Evolutionary conservation across 768 basidiomycete species (phyloP).

Genomic region (Strobilomyces echinocephalus): DNA sequence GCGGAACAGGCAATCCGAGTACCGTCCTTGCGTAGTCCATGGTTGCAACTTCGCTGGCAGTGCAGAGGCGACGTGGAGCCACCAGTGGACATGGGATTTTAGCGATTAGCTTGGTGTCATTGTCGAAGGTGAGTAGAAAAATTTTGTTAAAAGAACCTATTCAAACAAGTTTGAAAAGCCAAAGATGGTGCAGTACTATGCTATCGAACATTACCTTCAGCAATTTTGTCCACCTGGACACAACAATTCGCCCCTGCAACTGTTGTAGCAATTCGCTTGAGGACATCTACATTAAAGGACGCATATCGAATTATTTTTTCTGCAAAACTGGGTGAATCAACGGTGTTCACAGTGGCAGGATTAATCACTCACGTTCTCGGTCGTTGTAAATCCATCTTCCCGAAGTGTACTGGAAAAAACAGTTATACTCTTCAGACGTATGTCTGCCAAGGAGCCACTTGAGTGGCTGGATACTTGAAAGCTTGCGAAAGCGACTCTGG

Average conservation of each 20-base stretch:
- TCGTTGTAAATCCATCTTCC: conserved; percentile 12
- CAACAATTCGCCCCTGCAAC: conserved; percentile 12
- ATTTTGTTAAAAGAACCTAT: conserved; percentile 12
- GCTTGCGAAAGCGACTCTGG: too few species aligned
- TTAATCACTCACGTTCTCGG: not conserved
- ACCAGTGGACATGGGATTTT: conserved; percentile 20
- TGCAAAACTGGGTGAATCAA: too few species aligned
- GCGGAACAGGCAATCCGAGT: conserved; percentile 28
- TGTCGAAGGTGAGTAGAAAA: conserved; percentile 13
- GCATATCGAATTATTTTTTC: too few species aligned
- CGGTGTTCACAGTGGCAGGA: too few species aligned
- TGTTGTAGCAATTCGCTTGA: conserved; percentile 13
- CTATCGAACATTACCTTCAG: conserved; percentile 2
- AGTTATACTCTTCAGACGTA: too few species aligned
- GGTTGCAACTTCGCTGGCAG: conserved; percentile 37
- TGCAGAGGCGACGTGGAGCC: conserved; percentile 25
- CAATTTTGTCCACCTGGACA: conserved; percentile 14
- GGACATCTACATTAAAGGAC: conserved; percentile 14
- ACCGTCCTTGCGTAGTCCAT: conserved; percentile 28
- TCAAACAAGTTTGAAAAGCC: not conserved
- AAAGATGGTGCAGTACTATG: too few species aligned
- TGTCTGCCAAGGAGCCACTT: too few species aligned
- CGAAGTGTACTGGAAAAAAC: not conserved
- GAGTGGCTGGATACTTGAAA: too few species aligned
- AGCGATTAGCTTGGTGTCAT: conserved; percentile 11